Percentiles rank a stretch among this genome's conserved stretches.
phyloP scores from a whole-genome alignment of 2,329 filamentous ascomycete genomes.

The Aspergillus pseudoglaucus region DNA sequence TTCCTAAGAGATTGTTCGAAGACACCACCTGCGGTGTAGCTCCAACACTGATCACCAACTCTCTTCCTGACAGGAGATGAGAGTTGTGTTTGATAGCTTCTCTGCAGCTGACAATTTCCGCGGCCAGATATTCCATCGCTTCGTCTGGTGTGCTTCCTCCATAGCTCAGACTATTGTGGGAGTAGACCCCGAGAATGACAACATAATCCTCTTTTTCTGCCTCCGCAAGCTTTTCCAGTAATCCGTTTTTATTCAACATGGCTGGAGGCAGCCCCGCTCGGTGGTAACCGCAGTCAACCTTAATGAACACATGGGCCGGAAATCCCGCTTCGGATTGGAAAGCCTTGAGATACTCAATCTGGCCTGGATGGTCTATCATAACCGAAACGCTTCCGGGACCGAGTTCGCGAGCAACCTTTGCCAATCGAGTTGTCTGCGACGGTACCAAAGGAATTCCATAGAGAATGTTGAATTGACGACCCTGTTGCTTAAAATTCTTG shows the following conservation, averaged over 20 bases:
- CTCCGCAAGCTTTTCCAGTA: slow-evolving; percentile 22
- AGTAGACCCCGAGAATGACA: slow-evolving; percentile 60
- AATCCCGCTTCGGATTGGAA: slow-evolving; percentile 39
- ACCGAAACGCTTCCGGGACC: slow-evolving; percentile 54
- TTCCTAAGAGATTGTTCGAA: slow-evolving; percentile 52
- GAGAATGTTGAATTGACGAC: slow-evolving; percentile 58
- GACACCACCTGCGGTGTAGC: slow-evolving; percentile 69
- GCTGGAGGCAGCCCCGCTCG: slow-evolving; percentile 60
- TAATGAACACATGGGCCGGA: slow-evolving; percentile 57
- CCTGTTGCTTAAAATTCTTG: slow-evolving; percentile 48
- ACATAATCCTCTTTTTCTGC: slow-evolving; percentile 22
- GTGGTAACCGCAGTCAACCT: slow-evolving; percentile 67
- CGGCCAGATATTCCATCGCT: slow-evolving; percentile 53
- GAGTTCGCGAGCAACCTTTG: slow-evolving; percentile 49
- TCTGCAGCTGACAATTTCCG: slow-evolving; percentile 51
- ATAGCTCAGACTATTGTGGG: slow-evolving; percentile 69
- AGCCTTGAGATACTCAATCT: slow-evolving; percentile 48
- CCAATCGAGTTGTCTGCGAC: slow-evolving; percentile 55
- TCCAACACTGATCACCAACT: slow-evolving; percentile 60
- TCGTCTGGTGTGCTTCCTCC: slow-evolving; percentile 47
- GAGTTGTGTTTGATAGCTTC: slow-evolving; percentile 20
- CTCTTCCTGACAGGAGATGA: slow-evolving; percentile 12
- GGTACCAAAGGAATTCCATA: slow-evolving; percentile 66
- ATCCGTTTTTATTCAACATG: slow-evolving; percentile 33
- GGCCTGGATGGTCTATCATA: slow-evolving; percentile 63